Evolutionary conservation across 2,329 filamentous ascomycete genomes (phyloP).

Genomic region (Exophiala spinifera): DNA sequence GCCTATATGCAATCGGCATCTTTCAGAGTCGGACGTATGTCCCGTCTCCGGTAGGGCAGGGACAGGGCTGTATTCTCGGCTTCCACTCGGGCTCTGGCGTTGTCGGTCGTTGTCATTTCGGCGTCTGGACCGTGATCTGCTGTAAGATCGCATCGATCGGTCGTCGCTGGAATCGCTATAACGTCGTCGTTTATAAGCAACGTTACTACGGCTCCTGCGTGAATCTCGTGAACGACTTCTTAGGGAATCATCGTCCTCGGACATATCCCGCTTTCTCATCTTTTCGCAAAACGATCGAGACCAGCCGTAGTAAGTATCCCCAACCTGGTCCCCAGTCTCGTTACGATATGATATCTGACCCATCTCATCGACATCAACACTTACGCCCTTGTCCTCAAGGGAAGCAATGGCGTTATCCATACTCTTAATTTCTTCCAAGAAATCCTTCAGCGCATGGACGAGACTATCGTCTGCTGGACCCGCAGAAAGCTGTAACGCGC

Average conservation of each 20-base stretch:
- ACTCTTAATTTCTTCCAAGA: slow-evolving; percentile 67
- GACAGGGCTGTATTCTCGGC: slow-evolving; percentile 1
- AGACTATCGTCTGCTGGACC: slow-evolving; percentile 67
- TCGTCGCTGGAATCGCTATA: slow-evolving; percentile 39
- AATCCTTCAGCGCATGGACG: slow-evolving; percentile 63
- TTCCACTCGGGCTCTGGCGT: slow-evolving; percentile 8
- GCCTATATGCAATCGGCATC: slow-evolving; percentile 85
- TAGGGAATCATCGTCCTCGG: slow-evolving; percentile 13
- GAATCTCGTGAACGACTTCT: slow-evolving; percentile 17
- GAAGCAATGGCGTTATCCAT: slow-evolving; percentile 51
- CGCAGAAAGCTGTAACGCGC: slow-evolving; percentile 66
- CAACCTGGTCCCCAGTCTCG: slow-evolving; percentile 62
- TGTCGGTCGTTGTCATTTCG: slow-evolving; percentile 3
- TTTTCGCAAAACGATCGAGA: slow-evolving; percentile 74
- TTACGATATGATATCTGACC: slow-evolving; percentile 67
- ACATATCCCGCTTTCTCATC: slow-evolving; percentile 58
- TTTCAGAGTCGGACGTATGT: not conserved
- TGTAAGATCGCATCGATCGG: slow-evolving; percentile 30
- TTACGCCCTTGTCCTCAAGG: slow-evolving; percentile 48
- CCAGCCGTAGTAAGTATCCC: slow-evolving; percentile 86
- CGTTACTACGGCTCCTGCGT: slow-evolving; percentile 44
- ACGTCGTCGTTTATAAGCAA: slow-evolving; percentile 39
- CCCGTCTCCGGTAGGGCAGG: slow-evolving; percentile 1
- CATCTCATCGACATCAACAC: slow-evolving; percentile 68
- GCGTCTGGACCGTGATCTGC: slow-evolving; percentile 32